Conservation (phyloP, 805 yeast species). For the Schwanniomyces sp. region DNA sequence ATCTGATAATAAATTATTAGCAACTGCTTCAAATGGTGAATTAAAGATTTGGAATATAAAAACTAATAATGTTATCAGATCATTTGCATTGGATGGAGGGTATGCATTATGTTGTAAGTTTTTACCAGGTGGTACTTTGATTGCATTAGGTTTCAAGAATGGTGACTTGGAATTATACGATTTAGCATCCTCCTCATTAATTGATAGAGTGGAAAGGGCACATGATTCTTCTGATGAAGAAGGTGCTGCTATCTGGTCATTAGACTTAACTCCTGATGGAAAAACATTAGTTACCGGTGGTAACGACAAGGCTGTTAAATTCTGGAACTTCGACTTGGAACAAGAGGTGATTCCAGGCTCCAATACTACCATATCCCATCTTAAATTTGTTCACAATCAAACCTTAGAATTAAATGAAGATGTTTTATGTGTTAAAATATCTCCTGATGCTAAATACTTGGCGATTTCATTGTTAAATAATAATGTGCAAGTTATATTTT, state of each 20-base stretch:
- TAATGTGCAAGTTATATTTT: constrained; percentile 92
- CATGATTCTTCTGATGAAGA: constrained; percentile 48
- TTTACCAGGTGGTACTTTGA: constrained; percentile 87
- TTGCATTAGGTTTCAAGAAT: constrained; percentile 83
- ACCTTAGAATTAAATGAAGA: constrained; percentile 88
- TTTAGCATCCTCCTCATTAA: constrained; percentile 73
- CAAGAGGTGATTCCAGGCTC: constrained; percentile 74
- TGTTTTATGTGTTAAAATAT: constrained; percentile 72
- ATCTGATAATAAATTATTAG: constrained; percentile 74
- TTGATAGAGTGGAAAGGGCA: constrained; percentile 69
- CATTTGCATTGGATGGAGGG: constrained; percentile 72
- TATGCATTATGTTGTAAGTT: constrained; percentile 79
- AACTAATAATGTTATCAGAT: constrained; percentile 74
- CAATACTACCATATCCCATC: constrained; percentile 42
- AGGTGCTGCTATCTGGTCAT: constrained; percentile 77
- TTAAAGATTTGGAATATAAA: constrained; percentile 85
- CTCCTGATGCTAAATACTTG: constrained; percentile 74
- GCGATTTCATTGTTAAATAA: constrained; percentile 88
- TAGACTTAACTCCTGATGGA: constrained; percentile 86
- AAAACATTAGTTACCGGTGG: constrained; percentile 86
- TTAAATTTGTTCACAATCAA: constrained; percentile 70
- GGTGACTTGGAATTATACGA: constrained; percentile 87
- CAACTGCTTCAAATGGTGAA: constrained; percentile 88
- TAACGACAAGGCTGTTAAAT: constrained; percentile 85
- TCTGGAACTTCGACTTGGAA: constrained; percentile 80